Conservation (phyloP, 495 filamentous ascomycete genomes). For the Aspergillus avenaceus region DNA sequence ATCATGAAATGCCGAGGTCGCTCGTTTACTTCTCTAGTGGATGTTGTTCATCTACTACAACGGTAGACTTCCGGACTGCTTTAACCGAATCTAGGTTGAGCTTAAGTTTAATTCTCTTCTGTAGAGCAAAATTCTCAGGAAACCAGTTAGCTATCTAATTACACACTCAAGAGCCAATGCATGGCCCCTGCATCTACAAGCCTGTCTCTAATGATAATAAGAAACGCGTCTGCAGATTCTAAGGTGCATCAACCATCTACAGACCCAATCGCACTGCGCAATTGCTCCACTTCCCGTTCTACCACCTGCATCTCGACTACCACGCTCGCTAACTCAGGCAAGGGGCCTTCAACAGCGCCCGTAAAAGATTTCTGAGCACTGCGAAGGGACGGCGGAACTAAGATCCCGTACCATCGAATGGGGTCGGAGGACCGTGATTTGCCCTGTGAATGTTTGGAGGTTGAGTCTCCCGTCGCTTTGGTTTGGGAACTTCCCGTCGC, state of each 20-base stretch:
- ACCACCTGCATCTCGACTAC: slow-evolving; percentile 66
- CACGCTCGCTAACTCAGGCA: slow-evolving; percentile 43
- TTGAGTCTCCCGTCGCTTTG: not conserved
- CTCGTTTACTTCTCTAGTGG: too few species aligned
- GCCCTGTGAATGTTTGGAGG: slow-evolving; percentile 14
- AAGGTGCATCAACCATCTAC: not conserved
- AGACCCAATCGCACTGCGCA: slow-evolving; percentile 32
- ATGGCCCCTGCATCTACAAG: too few species aligned
- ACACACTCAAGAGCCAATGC: too few species aligned
- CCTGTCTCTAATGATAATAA: too few species aligned
- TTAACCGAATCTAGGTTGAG: too few species aligned
- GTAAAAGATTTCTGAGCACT: slow-evolving; percentile 52
- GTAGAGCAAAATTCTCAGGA: too few species aligned
- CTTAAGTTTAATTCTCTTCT: too few species aligned
- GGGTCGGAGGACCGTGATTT: slow-evolving; percentile 48
- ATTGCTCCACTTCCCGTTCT: slow-evolving; percentile 60
- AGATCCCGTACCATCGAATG: slow-evolving; percentile 66
- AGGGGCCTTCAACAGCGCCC: slow-evolving; percentile 26
- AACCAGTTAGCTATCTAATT: too few species aligned
- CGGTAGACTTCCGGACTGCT: too few species aligned
- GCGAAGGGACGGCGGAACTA: slow-evolving; percentile 57
- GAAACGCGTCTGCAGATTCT: not conserved
- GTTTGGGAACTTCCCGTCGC: not conserved
- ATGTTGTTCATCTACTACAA: too few species aligned
- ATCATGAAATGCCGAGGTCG: too few species aligned